Evolutionary conservation across 106 monocot genomes (phyloP), one percentile per base, ranked within the genome.

Genomic region (Dendrobium huoshanense): DNA sequence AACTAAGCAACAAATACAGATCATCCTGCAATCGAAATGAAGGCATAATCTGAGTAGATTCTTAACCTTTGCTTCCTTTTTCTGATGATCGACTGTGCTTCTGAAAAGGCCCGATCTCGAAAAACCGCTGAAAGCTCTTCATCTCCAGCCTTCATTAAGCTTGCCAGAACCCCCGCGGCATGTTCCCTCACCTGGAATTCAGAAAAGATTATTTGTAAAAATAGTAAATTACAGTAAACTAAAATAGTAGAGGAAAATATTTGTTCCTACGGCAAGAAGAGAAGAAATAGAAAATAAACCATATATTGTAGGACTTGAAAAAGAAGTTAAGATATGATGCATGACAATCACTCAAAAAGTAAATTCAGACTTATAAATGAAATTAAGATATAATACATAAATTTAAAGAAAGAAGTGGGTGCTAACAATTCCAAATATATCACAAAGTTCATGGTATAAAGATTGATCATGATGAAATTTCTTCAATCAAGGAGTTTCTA

Each of bases 101-200:
- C 91, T 75, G 82, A 43, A 83, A 82, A 91, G 74, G 93, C 92
- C 45, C 83, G 83, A 73, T 88, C 82, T 65, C 88, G 95, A 68
- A 95, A 99, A 79, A 75, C 82, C 37, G 58, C 90, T 31, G 90
- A 88, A 25, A 95, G 85, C 55, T 85, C 87, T 80, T 93, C 87
- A 79, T 95, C 99, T 79, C 87, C 93, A 73, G 92, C 90, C 81
- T 93, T 99, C 86, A 93, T 84, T 83, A 99, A 87, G 78, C 93
- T 93, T 76, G 99, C 95, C 84, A 99, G 92, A 58, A 93, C 88
- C 31, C 91, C 89, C 40, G 99, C 92, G 73, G 99, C 95, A 86
- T 99, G 99, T 73, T 93, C 95, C 58, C 99, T 86, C 37, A 95
- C 89, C 95, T 95, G 77, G 76, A 41, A 83, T 18, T 42, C 59